phyloP scores from a whole-genome alignment of 306 rosid species.

The Phaseolus lunatus region DNA sequence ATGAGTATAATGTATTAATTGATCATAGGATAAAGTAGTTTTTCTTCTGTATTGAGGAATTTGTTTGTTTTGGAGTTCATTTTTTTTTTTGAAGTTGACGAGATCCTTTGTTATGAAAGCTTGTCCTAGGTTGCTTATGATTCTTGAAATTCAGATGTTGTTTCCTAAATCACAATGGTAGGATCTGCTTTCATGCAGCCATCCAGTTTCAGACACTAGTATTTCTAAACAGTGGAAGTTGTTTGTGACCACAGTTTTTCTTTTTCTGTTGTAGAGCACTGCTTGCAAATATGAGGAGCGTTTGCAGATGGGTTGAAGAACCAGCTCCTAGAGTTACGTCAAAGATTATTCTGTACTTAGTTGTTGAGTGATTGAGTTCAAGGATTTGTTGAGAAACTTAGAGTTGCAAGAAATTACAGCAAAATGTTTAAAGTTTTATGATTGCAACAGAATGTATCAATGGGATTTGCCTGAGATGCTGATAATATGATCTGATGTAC shows the following conservation, averaged over 20 bases:
- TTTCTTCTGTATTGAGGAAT: conserved; percentile 22
- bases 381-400: conserved; percentile 38
- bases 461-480: conserved; percentile 36
- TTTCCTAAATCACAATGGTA: conserved; percentile 12
- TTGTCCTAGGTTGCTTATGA: conserved; percentile 12
- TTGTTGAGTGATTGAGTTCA: conserved; percentile 47
- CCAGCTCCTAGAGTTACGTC: conserved; percentile 40
- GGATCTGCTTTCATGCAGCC: conserved; percentile 20
- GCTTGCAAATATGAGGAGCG: conserved; percentile 23
- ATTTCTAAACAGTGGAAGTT: conserved; percentile 15
- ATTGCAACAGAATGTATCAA: conserved; percentile 39
- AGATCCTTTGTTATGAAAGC: conserved; percentile 14
- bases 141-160: conserved; percentile 12
- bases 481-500: conserved; percentile 48
- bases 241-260: conserved; percentile 34
- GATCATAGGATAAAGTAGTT: neutral
- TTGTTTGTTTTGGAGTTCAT: conserved; percentile 10
- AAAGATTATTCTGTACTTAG: conserved; percentile 42
- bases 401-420: conserved; percentile 38
- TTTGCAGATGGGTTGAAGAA: conserved; percentile 44
- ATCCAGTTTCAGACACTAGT: neutral
- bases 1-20: conserved; percentile 17
- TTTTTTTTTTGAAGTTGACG: conserved; percentile 14
- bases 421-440: conserved; percentile 42
- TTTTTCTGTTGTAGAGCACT: conserved; percentile 37